Conservation (phyloP, 257 asterid species). For the Craterostigma plantagineum region DNA sequence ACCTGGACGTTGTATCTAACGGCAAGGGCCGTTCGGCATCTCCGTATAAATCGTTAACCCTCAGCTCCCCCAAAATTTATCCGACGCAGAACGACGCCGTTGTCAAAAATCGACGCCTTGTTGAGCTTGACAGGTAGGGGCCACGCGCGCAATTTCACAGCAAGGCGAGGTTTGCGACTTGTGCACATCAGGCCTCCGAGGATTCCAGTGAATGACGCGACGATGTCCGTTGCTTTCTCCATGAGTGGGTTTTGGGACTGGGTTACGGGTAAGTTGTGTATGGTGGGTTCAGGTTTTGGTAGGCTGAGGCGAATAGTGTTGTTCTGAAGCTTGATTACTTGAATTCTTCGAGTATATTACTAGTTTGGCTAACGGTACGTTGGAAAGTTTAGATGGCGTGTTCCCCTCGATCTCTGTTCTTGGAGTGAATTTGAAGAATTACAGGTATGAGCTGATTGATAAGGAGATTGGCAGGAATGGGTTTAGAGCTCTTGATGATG, state of each 20-base stretch:
- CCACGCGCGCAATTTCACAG: constrained; percentile 16
- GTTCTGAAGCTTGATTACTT: constrained; percentile 68
- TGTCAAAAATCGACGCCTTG: constrained; percentile 36
- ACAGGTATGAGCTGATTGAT: constrained; percentile 54
- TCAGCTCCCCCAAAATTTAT: constrained; percentile 19
- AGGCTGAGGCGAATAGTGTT: constrained; percentile 16
- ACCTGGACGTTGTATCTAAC: constrained; percentile 13
- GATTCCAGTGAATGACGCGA: constrained; percentile 24
- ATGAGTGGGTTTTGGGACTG: constrained; percentile 70
- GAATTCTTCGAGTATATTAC: constrained; percentile 40
- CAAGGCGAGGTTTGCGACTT: constrained; percentile 45
- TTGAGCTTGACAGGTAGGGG: constrained; percentile 14
- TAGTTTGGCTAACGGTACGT: constrained; percentile 62
- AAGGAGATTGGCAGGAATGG: constrained; percentile 28
- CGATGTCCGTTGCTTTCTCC: constrained; percentile 13
- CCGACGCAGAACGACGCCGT: constrained; percentile 33
- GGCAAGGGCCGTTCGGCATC: constrained; percentile 6
- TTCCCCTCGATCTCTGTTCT: constrained; percentile 19
- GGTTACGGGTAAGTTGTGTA: constrained; percentile 57
- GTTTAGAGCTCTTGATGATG: constrained; percentile 24
- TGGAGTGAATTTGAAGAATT: constrained; percentile 51
- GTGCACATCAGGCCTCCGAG: constrained; percentile 53
- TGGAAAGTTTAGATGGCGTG: constrained; percentile 21
- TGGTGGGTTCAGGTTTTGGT: constrained; percentile 53
- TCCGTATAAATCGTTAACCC: constrained; percentile 18